Percentiles rank a stretch among this genome's conserved stretches.
phyloP scores from a whole-genome alignment of 352 stramenopile species.

The Globisporangium spinosum region DNA sequence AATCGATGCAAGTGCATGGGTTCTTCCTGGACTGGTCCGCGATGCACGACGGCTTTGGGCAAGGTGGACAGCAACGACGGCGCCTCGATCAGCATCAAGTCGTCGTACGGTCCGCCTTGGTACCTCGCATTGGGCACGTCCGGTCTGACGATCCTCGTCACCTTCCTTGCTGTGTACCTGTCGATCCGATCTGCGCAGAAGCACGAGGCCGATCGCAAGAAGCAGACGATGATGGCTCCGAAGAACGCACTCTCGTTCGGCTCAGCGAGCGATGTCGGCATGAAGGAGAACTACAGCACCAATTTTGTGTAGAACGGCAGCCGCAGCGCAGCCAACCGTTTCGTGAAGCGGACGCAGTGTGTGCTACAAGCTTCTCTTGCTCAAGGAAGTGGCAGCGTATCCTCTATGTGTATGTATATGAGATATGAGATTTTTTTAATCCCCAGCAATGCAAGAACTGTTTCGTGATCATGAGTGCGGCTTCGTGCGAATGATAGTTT shows the following conservation, averaged over 20 bases:
- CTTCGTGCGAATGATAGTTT: background rate
- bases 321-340: background rate
- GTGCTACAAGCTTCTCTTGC: background rate
- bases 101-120: conserved; percentile 18
- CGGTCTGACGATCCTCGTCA: conserved; percentile 10
- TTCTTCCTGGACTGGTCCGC: conserved; percentile 41
- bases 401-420: background rate
- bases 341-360: background rate
- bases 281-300: conserved; percentile 35
- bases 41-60: conserved; percentile 30
- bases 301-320: conserved; percentile 29
- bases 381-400: background rate
- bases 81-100: conserved; percentile 10
- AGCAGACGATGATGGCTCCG: conserved; percentile 22
- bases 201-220: conserved; percentile 10
- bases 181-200: conserved; percentile 10
- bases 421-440: background rate
- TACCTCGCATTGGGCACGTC: conserved; percentile 6
- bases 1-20: conserved; percentile 33
- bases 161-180: conserved; percentile 9
- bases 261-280: conserved; percentile 21
- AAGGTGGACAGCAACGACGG: conserved; percentile 9
- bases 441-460: conserved; percentile 1
- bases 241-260: conserved; percentile 20
- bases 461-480: background rate